Conservation (phyloP, 108 stramenopile species). For the Nitzschia inconspicua region DNA sequence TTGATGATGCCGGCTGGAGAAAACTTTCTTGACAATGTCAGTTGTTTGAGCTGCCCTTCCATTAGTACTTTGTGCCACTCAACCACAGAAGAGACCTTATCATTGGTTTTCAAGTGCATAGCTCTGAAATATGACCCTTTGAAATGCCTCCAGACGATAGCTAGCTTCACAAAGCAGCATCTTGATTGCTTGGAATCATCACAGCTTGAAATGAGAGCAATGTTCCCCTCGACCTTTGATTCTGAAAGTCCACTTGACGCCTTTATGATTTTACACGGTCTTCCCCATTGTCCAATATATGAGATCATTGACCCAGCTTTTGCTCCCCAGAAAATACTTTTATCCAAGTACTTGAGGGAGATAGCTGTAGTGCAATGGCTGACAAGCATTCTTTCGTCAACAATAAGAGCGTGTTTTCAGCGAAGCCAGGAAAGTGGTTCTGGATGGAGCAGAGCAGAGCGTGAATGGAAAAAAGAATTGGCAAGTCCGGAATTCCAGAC, state of each 20-base stretch:
- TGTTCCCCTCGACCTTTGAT: not conserved
- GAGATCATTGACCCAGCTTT: slow-evolving; percentile 15
- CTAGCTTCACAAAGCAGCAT: slow-evolving; percentile 35
- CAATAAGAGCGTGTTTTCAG: slow-evolving; percentile 57
- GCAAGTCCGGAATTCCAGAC: slow-evolving; percentile 48
- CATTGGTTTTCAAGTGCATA: slow-evolving; percentile 59
- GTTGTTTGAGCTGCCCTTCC: slow-evolving; percentile 74
- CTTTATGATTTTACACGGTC: slow-evolving; percentile 35
- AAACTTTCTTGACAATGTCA: slow-evolving; percentile 71
- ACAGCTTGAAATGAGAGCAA: slow-evolving; percentile 19
- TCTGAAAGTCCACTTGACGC: slow-evolving; percentile 33
- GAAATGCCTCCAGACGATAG: slow-evolving; percentile 53
- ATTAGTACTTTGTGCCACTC: slow-evolving; percentile 74
- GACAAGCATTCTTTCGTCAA: slow-evolving; percentile 45
- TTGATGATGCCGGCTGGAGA: slow-evolving; percentile 63
- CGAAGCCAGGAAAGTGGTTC: slow-evolving; percentile 43
- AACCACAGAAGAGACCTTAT: slow-evolving; percentile 62
- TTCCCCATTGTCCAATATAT: slow-evolving; percentile 58
- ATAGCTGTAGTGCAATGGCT: slow-evolving; percentile 63
- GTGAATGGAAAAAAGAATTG: slow-evolving; percentile 71
- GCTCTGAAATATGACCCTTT: slow-evolving; percentile 52
- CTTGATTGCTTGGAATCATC: slow-evolving; percentile 28
- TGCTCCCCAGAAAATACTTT: not conserved
- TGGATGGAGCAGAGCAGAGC: slow-evolving; percentile 48
- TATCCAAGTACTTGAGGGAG: slow-evolving; percentile 43